Base-by-base conservation (phyloP, 1,139 yeast genomes). In the Hanseniaspora sp. region DNA sequence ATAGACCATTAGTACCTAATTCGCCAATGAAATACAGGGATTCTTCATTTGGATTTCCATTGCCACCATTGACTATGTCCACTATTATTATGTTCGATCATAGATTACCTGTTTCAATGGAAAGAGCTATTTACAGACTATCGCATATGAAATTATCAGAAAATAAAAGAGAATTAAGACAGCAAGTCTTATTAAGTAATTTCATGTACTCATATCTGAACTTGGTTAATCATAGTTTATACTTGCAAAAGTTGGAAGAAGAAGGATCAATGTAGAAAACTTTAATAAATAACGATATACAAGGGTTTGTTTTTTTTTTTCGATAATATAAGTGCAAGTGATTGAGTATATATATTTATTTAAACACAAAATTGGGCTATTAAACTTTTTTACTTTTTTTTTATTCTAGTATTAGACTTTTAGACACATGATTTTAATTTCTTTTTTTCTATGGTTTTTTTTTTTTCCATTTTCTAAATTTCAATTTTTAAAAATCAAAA, bases 151-250 rank as follows among this genome's bases (percentile, higher is more conserved):
- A 92, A 67, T 74, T 92, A 60, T 96, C 97, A 42, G 95, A 94
- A 65, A 94, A 97, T 1, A 85, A 87, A 64, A 73, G 97, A 56
- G 95, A 95, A 18, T 72, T 92, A 58, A 76, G 90, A 39, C 96
- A 94, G 65, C 98, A 92, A 66, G 98, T 92, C 2, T 69, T 92
- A 52, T 70, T 92, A 60, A 86, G 96, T 56, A 94, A 94, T 67
- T 92, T 92, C 76, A 92, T 92, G 98, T 92, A 92, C 67, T 94
- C 97, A 0, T 92, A 92, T 69, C 76, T 92, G 73, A 92, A 92
- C 65, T 74, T 92, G 68, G 96, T 92, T 56, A 95, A 92, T 67
- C 96, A 90, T 62, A 83, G 92, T 7, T 72, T 84, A 60, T 86
- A 83, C 67, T 69, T 84, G 59, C 90, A 84, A 62, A 87, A 81